phyloP scores from a whole-genome alignment of 176 grass and related monocot genomes.

The Poa pratensis region DNA sequence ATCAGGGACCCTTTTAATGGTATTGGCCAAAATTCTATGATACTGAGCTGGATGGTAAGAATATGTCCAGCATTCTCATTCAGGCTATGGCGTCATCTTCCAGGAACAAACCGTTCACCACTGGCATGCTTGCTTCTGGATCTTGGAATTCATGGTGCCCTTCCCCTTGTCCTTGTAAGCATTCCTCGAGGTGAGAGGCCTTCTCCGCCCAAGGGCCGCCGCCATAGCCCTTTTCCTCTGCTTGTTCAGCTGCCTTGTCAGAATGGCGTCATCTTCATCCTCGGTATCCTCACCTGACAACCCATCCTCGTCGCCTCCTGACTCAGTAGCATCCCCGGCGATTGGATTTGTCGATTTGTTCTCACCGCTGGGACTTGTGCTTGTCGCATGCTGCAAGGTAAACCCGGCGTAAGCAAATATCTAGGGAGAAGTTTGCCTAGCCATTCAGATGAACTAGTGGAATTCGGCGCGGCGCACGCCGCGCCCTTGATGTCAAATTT shows the following conservation, averaged over 20 bases:
- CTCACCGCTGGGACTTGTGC: constrained; percentile 4
- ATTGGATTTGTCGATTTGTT: constrained; percentile 7
- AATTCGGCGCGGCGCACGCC: no score
- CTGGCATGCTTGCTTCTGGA: constrained; percentile 68
- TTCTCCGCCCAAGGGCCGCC: constrained; percentile 49
- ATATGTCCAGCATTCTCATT: constrained; percentile 2
- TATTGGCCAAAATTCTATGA: constrained; percentile 59
- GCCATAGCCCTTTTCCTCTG: constrained; percentile 62
- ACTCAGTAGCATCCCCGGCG: constrained; percentile 19
- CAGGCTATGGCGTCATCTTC: not conserved
- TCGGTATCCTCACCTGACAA: not conserved
- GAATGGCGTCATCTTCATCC: constrained; percentile 41
- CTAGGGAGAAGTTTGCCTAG: not conserved
- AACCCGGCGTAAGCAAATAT: not conserved
- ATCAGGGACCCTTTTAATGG: constrained; percentile 80
- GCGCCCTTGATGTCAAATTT: no score
- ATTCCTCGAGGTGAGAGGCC: constrained; percentile 62
- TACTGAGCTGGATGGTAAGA: constrained; percentile 88
- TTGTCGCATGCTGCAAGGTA: constrained; percentile 35
- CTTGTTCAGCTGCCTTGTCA: constrained; percentile 61
- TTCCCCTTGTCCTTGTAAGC: constrained; percentile 91
- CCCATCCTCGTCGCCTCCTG: constrained; percentile 2
- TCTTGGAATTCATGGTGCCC: constrained; percentile 83
- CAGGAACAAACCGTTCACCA: constrained; percentile 53
- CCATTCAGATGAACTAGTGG: not conserved